phyloP scores from a whole-genome alignment of 768 basidiomycete genomes.

The Hericium erinaceus region DNA sequence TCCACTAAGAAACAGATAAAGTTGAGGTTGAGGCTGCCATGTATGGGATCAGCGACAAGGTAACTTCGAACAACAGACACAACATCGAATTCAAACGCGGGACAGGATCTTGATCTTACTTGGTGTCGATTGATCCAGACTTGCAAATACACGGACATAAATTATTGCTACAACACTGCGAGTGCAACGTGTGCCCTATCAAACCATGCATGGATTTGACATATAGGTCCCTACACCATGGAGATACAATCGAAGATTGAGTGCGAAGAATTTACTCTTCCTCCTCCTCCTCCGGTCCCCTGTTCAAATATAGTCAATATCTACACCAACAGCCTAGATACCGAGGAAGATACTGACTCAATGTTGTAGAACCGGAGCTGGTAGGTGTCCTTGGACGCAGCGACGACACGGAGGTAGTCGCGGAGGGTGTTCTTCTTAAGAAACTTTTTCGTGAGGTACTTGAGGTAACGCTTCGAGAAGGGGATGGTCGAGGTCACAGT shows the following conservation, averaged over 20 bases:
- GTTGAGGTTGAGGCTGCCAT: no score
- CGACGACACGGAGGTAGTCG: slow-evolving; percentile 97
- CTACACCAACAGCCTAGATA: background rate
- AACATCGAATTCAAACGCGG: no score
- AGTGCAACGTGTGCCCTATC: no score
- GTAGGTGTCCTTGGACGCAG: slow-evolving; percentile 88
- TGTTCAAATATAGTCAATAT: slow-evolving; percentile 15
- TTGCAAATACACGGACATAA: no score
- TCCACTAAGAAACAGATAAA: no score
- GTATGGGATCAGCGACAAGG: no score
- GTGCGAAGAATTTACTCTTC: slow-evolving; percentile 32
- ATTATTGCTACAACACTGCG: no score
- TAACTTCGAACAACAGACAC: no score
- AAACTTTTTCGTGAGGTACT: slow-evolving; percentile 99
- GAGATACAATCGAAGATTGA: background rate
- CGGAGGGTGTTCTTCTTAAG: slow-evolving; percentile 95
- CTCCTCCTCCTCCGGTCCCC: slow-evolving; percentile 45
- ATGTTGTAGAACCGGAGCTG: slow-evolving; percentile 94
- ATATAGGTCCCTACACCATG: background rate
- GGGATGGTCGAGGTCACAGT: slow-evolving; percentile 79
- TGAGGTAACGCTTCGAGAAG: slow-evolving; percentile 95
- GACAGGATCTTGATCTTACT: no score
- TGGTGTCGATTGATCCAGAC: no score
- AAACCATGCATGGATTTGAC: no score
- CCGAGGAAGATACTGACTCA: slow-evolving; percentile 39